Conservation (phyloP, 148 eudicot genomes). For the Polygonum maritimum region DNA sequence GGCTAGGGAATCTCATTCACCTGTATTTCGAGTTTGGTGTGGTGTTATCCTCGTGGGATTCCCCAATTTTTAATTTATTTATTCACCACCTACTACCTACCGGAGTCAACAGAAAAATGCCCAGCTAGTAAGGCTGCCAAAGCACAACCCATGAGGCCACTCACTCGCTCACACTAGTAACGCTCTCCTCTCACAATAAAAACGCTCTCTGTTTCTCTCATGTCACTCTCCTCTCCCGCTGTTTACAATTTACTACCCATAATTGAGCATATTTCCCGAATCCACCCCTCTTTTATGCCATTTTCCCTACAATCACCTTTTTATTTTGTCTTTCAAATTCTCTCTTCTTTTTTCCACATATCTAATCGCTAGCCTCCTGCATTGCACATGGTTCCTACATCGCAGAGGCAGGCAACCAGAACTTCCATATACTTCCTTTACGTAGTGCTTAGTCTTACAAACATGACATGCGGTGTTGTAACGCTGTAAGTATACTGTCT, state of each 20-base stretch:
- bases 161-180: neutral
- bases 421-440: neutral
- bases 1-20: neutral
- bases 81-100: neutral
- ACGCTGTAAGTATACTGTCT: no score
- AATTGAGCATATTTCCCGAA: no score
- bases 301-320: neutral
- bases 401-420: neutral
- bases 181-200: neutral
- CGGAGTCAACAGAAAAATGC: neutral
- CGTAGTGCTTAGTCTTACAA: neutral
- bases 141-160: neutral
- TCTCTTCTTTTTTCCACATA: no score
- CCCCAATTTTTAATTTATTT: neutral
- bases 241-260: neutral
- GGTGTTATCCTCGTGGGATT: neutral
- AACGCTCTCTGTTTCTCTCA: neutral
- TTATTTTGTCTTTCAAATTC: no score
- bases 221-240: neutral
- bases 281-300: neutral
- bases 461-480: neutral
- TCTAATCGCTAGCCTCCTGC: neutral
- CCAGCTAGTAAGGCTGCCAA: neutral
- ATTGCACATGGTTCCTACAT: neutral
- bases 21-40: neutral